phyloP scores from a whole-genome alignment of 495 filamentous ascomycete species.

The Lasiosphaeria hispida region DNA sequence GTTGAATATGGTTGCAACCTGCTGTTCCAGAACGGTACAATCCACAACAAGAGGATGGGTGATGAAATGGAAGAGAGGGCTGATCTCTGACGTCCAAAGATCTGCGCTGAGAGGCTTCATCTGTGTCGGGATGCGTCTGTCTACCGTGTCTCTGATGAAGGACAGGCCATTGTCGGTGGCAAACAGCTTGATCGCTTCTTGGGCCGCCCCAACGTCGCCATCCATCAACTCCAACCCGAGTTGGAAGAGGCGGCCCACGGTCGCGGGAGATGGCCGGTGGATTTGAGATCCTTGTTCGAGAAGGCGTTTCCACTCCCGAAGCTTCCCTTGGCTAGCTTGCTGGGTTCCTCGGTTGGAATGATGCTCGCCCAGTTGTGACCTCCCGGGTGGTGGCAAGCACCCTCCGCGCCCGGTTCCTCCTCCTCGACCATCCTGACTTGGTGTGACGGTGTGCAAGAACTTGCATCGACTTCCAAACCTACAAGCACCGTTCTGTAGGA shows the following conservation, averaged over 20 bases:
- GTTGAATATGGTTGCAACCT: constrained; percentile 32
- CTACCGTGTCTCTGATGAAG: constrained; percentile 33
- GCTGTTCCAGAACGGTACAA: constrained; percentile 33
- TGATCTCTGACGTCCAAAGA: constrained; percentile 28
- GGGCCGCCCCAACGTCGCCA: constrained; percentile 30
- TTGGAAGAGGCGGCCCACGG: constrained; percentile 30
- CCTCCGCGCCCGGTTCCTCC: too few relatives aligned
- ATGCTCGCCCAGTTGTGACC: not conserved
- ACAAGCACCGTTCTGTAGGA: not conserved
- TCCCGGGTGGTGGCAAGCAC: too few relatives aligned
- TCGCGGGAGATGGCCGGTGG: constrained; percentile 4
- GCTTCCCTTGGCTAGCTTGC: constrained; percentile 10
- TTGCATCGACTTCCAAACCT: not conserved
- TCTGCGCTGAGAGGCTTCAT: not conserved
- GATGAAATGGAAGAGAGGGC: constrained; percentile 30
- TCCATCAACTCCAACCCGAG: constrained; percentile 34
- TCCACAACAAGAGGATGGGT: constrained; percentile 32
- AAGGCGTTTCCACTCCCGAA: constrained; percentile 30
- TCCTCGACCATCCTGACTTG: too few relatives aligned
- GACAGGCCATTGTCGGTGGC: constrained; percentile 34
- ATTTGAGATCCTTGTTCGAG: constrained; percentile 17
- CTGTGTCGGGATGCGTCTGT: constrained; percentile 24
- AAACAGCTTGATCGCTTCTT: constrained; percentile 35
- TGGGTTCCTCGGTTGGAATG: not conserved
- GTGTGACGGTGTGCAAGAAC: not conserved